Base-by-base conservation (phyloP, 345 rosid genomes). In the Melastoma malabathricum region DNA sequence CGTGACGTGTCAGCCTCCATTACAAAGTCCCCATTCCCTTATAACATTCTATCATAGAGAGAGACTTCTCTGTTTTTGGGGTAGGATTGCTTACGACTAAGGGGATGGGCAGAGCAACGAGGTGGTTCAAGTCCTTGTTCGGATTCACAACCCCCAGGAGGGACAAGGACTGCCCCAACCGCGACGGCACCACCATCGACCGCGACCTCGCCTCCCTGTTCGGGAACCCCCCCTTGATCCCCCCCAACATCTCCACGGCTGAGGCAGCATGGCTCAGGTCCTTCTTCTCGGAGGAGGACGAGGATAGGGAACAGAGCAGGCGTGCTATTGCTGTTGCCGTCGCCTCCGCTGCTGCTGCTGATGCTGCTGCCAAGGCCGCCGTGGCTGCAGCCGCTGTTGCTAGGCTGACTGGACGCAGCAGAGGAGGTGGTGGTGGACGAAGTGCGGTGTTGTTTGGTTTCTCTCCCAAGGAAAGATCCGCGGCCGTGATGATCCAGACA, bases 111-210 rank as follows among this genome's bases (percentile, higher is more conserved):
- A 79, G 78, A 64, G 93, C 83, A 23, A 67, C 77, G 20, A 78
- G 80, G 71, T 85, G 97, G 97, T 60, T 88, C 16, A 88, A 76
- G 77, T 73, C 83, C 56, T 58, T 88, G 49, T 80, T 89, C 18
- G 86, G 95, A 19, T 72, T 78, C 54, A 82, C 62, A 80, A 54
- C 67, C 61, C 64, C 46, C 1, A 31, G 38, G 10, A 72, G 63
- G 48, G 68, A 70, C 5, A 43, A 51, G 34, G 10, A 22, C 13
- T n/a, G 19, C 51, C 44, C 27, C 47, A 59, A 62, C 59, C 52
- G 68, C 19, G 56, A 52, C 46, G 56, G 46, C 62, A 44, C 63
- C 55, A 55, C 51, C 60, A 44, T 48, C 29, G 57, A 60, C 56
- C 45, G 64, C 47, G 59, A 67, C 63, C 68, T 58, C 18, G 38